A percentile compares a stretch with the other conserved stretches of the same genome.
phyloP scores from a whole-genome alignment of 345 rosid genomes.

The Dimocarpus longan region DNA sequence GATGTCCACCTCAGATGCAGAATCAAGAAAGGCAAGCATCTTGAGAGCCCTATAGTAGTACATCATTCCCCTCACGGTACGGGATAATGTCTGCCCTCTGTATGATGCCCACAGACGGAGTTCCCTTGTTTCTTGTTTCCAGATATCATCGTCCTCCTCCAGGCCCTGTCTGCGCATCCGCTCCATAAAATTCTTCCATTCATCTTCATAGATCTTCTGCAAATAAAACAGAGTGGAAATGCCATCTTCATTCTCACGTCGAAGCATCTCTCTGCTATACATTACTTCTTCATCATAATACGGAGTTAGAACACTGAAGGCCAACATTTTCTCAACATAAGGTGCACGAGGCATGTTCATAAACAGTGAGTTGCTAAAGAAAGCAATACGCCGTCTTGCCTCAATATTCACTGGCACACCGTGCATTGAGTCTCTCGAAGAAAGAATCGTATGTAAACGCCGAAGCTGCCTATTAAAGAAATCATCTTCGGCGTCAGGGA shows the following conservation, averaged over 20 bases:
- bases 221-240: conserved; percentile 82
- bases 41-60: conserved; percentile 83
- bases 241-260: conserved; percentile 84
- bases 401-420: conserved; percentile 76
- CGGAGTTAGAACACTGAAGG: conserved; percentile 90
- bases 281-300: conserved; percentile 87
- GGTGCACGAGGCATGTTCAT: conserved; percentile 97
- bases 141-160: conserved; percentile 69
- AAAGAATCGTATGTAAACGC: conserved; percentile 74
- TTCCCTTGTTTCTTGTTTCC: conserved; percentile 66
- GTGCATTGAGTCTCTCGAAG: conserved; percentile 82
- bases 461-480: conserved; percentile 67
- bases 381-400: conserved; percentile 89
- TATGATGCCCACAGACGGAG: conserved; percentile 94
- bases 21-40: conserved; percentile 85
- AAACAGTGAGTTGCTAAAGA: conserved; percentile 90
- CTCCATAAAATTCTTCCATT: conserved; percentile 87
- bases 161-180: conserved; percentile 83
- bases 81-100: conserved; percentile 92
- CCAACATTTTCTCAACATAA: conserved; percentile 88
- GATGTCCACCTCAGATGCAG: conserved; percentile 85
- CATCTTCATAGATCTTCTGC: conserved; percentile 83
- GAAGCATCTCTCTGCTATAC: conserved; percentile 65
- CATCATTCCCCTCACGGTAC: conserved; percentile 96
- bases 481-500: conserved; percentile 65